A percentile compares a stretch with the other conserved stretches of the same genome.
Conservation (phyloP, 148 eudicot genomes). For the Rhododendron vialii region DNA sequence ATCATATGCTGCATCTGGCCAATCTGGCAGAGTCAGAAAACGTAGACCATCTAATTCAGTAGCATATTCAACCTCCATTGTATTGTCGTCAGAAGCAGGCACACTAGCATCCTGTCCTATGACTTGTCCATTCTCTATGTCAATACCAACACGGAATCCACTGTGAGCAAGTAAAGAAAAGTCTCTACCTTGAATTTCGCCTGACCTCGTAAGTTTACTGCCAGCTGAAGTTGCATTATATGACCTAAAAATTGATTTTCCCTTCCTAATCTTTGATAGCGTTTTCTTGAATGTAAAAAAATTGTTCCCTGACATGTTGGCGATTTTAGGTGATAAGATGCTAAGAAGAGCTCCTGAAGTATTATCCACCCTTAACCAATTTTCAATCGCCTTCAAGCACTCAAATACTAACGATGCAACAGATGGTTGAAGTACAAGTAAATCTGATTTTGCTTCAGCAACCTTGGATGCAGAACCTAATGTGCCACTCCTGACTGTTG, state of each 20-base stretch:
- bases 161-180: slow-evolving; percentile 19
- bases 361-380: slow-evolving; percentile 59
- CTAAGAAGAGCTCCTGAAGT: slow-evolving; percentile 23
- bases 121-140: slow-evolving; percentile 11
- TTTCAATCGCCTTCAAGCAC: slow-evolving; percentile 70
- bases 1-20: slow-evolving; percentile 76
- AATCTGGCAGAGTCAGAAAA: slow-evolving; percentile 64
- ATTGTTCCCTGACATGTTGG: slow-evolving; percentile 34
- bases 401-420: slow-evolving; percentile 54
- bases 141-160: slow-evolving; percentile 21
- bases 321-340: slow-evolving; percentile 32
- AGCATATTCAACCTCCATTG: slow-evolving; percentile 44
- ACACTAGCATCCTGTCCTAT: slow-evolving; percentile 19
- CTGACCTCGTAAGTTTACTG: slow-evolving; percentile 19
- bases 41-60: slow-evolving; percentile 41
- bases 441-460: slow-evolving; percentile 25
- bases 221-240: slow-evolving; percentile 23
- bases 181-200: slow-evolving; percentile 20
- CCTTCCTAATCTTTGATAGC: slow-evolving; percentile 43
- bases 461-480: slow-evolving; percentile 25
- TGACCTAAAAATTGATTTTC: slow-evolving; percentile 35
- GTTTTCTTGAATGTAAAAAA: slow-evolving; percentile 60
- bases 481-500: slow-evolving; percentile 33
- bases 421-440: slow-evolving; percentile 33
- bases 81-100: slow-evolving; percentile 31